phyloP scores from a whole-genome alignment of 805 yeast genomes.

The Saccharomycodes ludwigii region DNA sequence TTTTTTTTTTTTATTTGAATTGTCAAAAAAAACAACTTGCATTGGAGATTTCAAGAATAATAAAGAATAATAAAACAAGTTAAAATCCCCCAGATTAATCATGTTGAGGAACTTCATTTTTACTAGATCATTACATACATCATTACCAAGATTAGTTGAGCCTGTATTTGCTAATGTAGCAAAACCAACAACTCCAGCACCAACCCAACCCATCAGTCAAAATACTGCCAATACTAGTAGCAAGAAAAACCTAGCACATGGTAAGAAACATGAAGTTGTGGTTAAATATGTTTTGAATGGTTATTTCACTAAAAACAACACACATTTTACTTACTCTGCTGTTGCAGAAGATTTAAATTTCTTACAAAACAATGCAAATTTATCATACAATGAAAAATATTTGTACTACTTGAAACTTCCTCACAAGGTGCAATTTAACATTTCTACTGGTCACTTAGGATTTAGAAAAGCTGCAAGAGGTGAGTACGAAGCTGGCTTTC shows the following conservation, averaged over 20 bases:
- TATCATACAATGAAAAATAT: constrained; percentile 56
- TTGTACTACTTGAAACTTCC: constrained; percentile 70
- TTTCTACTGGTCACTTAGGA: constrained; percentile 79
- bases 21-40: too few species aligned
- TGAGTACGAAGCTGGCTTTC: constrained; percentile 88
- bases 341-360: constrained; percentile 54
- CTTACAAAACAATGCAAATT: constrained; percentile 39
- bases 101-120: too few species aligned
- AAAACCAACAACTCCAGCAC: not conserved
- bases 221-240: too few species aligned
- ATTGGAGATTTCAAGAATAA: too few species aligned
- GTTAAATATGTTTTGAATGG: constrained; percentile 69
- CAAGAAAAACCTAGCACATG: too few species aligned
- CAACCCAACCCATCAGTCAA: constrained; percentile 14
- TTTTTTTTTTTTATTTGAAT: too few species aligned
- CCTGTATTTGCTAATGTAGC: constrained; percentile 2
- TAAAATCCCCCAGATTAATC: too few species aligned
- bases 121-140: too few species aligned
- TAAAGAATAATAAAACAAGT: too few species aligned
- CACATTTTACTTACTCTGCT: constrained; percentile 63
- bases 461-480: constrained; percentile 84
- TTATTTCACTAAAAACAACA: constrained; percentile 69
- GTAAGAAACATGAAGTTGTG: constrained; percentile 17
- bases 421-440: constrained; percentile 54
- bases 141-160: too few species aligned